Base-by-base conservation (phyloP, 2,329 filamentous ascomycete species). In the Pseudocercospora eumusae region DNA sequence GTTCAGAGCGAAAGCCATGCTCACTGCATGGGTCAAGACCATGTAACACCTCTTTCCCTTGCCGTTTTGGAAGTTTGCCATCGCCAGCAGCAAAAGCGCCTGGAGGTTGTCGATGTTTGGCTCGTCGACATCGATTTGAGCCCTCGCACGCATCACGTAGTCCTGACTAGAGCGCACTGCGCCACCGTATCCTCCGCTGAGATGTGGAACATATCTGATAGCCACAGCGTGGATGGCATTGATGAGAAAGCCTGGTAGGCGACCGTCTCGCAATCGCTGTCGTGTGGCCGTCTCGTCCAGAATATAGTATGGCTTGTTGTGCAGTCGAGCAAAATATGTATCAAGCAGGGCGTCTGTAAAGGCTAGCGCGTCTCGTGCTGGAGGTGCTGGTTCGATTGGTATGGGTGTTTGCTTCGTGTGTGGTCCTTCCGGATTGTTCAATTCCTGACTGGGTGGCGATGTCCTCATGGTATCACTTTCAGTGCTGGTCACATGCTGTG, bases 1-100 rank as follows among this genome's bases (percentile, higher is more conserved):
- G 71, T 93, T 90, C 10, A 96, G 82, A 3, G 90, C 91, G 75
- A 92, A 86, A 1, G 89, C 88, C 91, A 96, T 96, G 49, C 89
- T 90, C 53, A 92, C 86, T 9, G 88, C 90, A 65, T 67, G 86
- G 91, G 91, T 86, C 69, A 96, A 81, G 42, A 92, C 82, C 91
- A 96, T 96, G 68, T 92, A 95, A 0, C 90, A 88, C 76, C 90
- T 95, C 77, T 91, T 93, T 15, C 91, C 90, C 70, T 89, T 87
- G 25, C 92, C 91, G 28, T 86, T 82, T 36, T 91, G 91, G 54
- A 88, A 91, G 70, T 87, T 93, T 2, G 90, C 88, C 71, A 88
- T 86, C 0, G 89, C 86, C 1, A 96, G 83, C 9, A 96, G 81
- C 50, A 96, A 78, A 15, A 93, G 80, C 2, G 90, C 84, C 74